phyloP scores from a whole-genome alignment of 1,139 yeast genomes.

The Pneumocystis sp. region DNA sequence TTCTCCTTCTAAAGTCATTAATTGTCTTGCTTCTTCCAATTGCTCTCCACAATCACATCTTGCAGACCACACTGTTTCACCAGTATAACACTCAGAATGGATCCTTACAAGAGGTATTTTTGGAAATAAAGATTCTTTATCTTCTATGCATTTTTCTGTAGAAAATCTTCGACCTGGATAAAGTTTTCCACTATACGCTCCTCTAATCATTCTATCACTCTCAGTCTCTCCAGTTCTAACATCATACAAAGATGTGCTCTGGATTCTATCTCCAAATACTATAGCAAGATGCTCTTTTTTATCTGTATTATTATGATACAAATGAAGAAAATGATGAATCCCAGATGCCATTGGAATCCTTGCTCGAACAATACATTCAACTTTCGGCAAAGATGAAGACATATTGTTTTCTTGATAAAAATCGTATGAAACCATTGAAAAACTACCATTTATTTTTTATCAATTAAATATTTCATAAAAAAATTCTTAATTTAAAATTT shows the following conservation, averaged over 20 bases:
- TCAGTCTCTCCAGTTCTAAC: constrained; percentile 60
- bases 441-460: neutral
- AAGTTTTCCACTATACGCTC: constrained; percentile 82
- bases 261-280: constrained; percentile 83
- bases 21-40: constrained; percentile 90
- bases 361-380: constrained; percentile 84
- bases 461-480: neutral
- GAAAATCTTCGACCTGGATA: constrained; percentile 71
- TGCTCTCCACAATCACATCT: constrained; percentile 99
- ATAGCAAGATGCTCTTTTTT: constrained; percentile 91
- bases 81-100: constrained; percentile 96
- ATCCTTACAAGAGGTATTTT: constrained; percentile 53
- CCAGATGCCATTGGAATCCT: constrained; percentile 87
- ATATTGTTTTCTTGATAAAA: neutral
- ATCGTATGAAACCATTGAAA: neutral
- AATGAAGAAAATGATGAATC: constrained; percentile 80
- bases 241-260: constrained; percentile 58
- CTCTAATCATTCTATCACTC: constrained; percentile 88
- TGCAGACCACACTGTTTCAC: constrained; percentile 98
- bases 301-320: constrained; percentile 75
- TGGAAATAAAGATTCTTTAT: constrained; percentile 1
- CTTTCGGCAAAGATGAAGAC: constrained; percentile 38
- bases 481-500: neutral
- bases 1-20: constrained; percentile 72
- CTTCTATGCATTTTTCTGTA: constrained; percentile 31